Conservation (phyloP, 768 basidiomycete species). For the Mycena metata region DNA sequence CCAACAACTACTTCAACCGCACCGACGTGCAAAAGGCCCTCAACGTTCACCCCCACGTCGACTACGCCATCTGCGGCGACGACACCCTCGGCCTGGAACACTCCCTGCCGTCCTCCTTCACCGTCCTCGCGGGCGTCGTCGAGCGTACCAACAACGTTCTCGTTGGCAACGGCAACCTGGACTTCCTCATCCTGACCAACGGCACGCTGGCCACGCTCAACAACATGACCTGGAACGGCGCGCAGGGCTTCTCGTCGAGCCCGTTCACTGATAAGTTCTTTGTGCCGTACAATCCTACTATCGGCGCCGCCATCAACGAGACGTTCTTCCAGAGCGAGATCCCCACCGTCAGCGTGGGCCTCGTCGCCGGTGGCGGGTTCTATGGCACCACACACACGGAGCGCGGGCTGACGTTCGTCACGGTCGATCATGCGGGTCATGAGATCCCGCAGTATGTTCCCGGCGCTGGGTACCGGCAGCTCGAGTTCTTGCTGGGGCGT, state of each 20-base stretch:
- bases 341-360: conserved; percentile 21
- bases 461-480: conserved; percentile 13
- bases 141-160: conserved; percentile 19
- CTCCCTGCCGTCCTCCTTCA: conserved; percentile 18
- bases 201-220: conserved; percentile 26
- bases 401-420: conserved; percentile 22
- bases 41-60: conserved; percentile 17
- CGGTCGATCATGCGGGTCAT: conserved; percentile 11
- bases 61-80: conserved; percentile 17
- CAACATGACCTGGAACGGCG: conserved; percentile 28
- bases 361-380: conserved; percentile 18
- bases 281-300: conserved; percentile 23
- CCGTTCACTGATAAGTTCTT: conserved; percentile 28
- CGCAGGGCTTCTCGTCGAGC: conserved; percentile 22
- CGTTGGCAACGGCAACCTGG: conserved; percentile 22
- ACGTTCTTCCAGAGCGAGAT: conserved; percentile 18
- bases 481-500: conserved; percentile 21
- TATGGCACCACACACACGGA: conserved; percentile 17
- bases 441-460: conserved; percentile 12
- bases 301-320: conserved; percentile 13
- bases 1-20: conserved; percentile 21
- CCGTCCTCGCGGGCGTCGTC: conserved; percentile 19
- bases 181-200: conserved; percentile 21
- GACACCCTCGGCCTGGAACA: conserved; percentile 8
- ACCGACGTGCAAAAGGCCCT: conserved; percentile 18